These are phyloP conservation scores for Paspalum notatum DNA, from an alignment of 176 grass and related monocot genomes.

Conservation along the genomic window DNA sequence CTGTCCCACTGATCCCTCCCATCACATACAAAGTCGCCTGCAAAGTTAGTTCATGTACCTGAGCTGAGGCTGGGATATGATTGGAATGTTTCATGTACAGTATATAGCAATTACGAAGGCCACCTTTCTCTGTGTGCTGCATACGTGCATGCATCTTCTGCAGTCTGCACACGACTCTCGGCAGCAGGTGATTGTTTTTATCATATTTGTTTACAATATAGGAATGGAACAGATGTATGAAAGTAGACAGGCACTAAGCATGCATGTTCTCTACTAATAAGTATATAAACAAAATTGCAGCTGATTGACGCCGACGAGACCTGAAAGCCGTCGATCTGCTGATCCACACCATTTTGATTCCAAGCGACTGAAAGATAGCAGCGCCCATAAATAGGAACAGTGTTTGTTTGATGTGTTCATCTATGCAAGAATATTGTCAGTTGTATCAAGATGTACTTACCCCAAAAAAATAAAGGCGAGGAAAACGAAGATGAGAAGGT, in stretches of 20 bases:
- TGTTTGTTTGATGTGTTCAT: background rate
- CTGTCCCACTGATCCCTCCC: background rate
- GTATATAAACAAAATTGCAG: too few species aligned
- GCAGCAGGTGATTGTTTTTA: background rate
- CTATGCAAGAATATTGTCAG: background rate
- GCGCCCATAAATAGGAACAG: background rate
- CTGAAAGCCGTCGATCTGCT: background rate
- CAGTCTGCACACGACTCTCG: background rate
- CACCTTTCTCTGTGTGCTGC: background rate
- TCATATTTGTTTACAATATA: too few species aligned
- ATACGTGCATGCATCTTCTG: background rate
- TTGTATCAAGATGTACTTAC: background rate
- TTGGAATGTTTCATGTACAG: slow-evolving; percentile 1
- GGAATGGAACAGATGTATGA: too few species aligned
- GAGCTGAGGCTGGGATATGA: background rate
- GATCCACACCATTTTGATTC: background rate
- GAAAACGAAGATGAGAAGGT: too few species aligned
- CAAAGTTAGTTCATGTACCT: background rate
- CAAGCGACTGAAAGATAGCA: background rate
- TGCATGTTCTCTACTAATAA: too few species aligned
- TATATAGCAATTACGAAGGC: background rate
- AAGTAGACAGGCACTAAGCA: too few species aligned
- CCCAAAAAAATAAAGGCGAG: background rate
- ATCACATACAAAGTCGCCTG: background rate
- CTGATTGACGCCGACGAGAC: too few species aligned